Conservation (phyloP, 768 basidiomycete genomes). For the Serendipita sp. region DNA sequence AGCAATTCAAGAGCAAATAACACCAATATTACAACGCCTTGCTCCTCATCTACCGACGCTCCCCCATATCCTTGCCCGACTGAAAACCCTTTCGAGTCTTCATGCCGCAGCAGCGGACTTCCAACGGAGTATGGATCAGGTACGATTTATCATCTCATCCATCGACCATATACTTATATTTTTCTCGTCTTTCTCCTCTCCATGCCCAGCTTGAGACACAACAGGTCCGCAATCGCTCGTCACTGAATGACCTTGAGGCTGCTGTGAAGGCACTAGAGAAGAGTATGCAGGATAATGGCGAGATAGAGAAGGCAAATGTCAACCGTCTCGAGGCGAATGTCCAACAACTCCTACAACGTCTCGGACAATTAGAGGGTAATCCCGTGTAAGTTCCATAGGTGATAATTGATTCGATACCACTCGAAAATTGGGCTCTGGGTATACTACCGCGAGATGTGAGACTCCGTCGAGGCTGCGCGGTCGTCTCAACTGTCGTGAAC, state of each 20-base stretch:
- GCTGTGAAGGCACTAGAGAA: constrained; percentile 60
- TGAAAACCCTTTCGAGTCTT: constrained; percentile 67
- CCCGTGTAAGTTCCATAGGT: background rate
- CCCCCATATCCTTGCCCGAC: constrained; percentile 71
- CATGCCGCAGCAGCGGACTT: constrained; percentile 75
- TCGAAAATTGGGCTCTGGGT: too few relatives aligned
- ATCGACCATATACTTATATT: too few relatives aligned
- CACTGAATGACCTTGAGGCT: constrained; percentile 47
- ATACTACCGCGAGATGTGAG: too few relatives aligned
- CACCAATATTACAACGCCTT: constrained; percentile 23
- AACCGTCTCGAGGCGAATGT: constrained; percentile 48
- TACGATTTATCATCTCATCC: background rate
- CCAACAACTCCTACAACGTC: constrained; percentile 29
- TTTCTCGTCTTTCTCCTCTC: too few relatives aligned
- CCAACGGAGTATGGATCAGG: constrained; percentile 37
- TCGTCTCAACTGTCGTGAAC: too few relatives aligned
- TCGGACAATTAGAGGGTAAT: constrained; percentile 21
- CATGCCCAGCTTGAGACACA: constrained; percentile 48
- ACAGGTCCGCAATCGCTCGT: constrained; percentile 46
- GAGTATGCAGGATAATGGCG: constrained; percentile 60
- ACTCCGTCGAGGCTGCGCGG: too few relatives aligned
- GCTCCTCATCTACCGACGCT: constrained; percentile 29
- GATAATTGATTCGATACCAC: too few relatives aligned
- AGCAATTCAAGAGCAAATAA: constrained; percentile 33
- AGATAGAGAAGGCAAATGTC: constrained; percentile 59